A percentile compares a stretch with the other conserved stretches of the same genome.
Evolutionary conservation across 2,329 filamentous ascomycete genomes (phyloP).

Genomic region (Cladosporium sp.): DNA sequence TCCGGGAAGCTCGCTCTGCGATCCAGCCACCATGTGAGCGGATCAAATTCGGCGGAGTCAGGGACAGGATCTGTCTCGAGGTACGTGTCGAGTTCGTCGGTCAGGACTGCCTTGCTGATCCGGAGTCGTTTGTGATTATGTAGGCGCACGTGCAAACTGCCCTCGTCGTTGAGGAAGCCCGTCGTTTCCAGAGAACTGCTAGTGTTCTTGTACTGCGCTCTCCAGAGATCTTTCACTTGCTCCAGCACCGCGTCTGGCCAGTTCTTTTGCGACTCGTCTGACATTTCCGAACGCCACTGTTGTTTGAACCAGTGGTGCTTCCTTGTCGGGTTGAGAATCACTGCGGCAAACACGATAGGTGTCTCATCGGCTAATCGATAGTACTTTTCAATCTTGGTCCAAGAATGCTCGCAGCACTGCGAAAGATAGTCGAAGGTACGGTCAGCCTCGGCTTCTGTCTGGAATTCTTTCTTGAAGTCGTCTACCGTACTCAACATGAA

Average conservation of each 20-base stretch:
- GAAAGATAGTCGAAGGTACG: conserved; percentile 6
- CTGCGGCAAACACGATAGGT: conserved; percentile 7
- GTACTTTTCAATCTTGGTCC: conserved; percentile 13
- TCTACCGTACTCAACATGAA: conserved; percentile 4
- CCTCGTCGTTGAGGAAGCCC: not conserved
- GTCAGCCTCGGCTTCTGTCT: conserved; percentile 2
- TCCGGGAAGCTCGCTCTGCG: not conserved
- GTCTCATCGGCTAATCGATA: conserved; percentile 10
- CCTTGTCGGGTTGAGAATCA: conserved; percentile 7
- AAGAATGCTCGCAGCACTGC: conserved; percentile 5
- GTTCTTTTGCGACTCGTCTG: not conserved
- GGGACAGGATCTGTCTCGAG: not conserved
- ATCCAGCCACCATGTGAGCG: not conserved
- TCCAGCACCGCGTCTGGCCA: not conserved
- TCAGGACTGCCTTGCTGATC: not conserved
- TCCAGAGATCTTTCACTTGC: not conserved
- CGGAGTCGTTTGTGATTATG: not conserved
- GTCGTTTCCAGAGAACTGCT: not conserved
- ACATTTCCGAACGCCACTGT: not conserved
- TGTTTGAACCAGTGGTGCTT: conserved; percentile 12
- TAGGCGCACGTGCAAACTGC: not conserved
- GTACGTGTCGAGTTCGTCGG: not conserved
- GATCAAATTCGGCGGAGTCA: not conserved
- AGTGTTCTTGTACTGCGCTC: not conserved
- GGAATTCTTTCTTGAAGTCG: conserved; percentile 8